Evolutionary conservation across 2,329 filamentous ascomycete species (phyloP), one percentile per base, ranked within the genome.

Genomic region (Botrytis galanthina): DNA sequence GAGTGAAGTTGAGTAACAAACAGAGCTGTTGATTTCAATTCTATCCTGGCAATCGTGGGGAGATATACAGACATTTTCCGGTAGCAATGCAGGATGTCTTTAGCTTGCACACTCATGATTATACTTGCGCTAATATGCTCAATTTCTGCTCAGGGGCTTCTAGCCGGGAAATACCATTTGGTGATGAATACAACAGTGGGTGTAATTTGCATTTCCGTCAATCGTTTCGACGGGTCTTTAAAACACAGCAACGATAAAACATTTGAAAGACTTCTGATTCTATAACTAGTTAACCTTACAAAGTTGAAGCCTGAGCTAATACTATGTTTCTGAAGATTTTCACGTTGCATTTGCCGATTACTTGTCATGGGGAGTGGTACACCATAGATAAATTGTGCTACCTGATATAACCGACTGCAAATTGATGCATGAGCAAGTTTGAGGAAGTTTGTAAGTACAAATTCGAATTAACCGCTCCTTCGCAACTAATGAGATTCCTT

Each of bases 351-450:
- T 29, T 29, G 26, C 0, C 26, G 12, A n/a, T 54, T 29, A 16
- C 26, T n/a, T n/a, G 5, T n/a, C 5, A 16, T n/a, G 5, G 26
- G 12, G 29, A 16, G 12, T 29, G 48, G 48, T 1, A 54, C 12
- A 16, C 26, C 26, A 14, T 26, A 29, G 48, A 29, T 54, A n/a
- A 16, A 16, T 54, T 2, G 2, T 54, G 26, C 12, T 29, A 4
- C 0, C 5, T 7, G 12, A 16, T 54, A n/a, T 26, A n/a, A 6
- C 5, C 14, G 2, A n/a, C 3, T 54, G 5, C 5, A n/a, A 54
- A 16, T 29, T 54, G 48, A 54, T 2, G 12, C 48, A 54, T 29
- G 48, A 54, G 48, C 48, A 29, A 54, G 48, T 54, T 54, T 54
- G 48, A 54, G 48, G 48, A 54, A n/a, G 26, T 54, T 54, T 29